Conservation (phyloP, 176 grass and related monocot species). For the Oryza longistaminata region DNA sequence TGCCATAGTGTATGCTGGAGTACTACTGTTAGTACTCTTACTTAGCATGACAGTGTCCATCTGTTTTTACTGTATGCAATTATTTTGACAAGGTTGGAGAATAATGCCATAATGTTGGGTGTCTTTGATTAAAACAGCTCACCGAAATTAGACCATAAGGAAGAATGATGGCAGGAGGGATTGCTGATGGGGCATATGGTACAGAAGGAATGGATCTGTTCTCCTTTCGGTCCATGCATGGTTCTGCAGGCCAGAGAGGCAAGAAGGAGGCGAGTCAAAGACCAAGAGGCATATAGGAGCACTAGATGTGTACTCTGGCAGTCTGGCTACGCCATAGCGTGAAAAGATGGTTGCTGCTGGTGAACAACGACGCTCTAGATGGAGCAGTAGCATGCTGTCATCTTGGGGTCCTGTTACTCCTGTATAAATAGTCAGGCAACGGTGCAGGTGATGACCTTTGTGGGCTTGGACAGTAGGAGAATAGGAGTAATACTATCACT, state of each 20-base stretch:
- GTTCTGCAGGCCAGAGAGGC: background rate
- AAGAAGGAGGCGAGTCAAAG: slow-evolving; percentile 17
- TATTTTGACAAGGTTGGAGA: background rate
- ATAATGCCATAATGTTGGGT: background rate
- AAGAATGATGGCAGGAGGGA: background rate
- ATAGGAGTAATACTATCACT: background rate
- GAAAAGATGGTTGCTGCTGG: slow-evolving; percentile 9
- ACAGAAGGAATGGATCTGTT: background rate
- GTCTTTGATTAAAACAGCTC: background rate
- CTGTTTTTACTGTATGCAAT: background rate
- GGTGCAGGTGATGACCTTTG: background rate
- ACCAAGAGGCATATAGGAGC: background rate
- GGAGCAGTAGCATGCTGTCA: background rate
- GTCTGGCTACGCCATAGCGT: background rate
- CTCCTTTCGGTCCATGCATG: background rate
- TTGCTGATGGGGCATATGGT: background rate
- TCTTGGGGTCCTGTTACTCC: background rate
- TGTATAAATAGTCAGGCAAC: slow-evolving; percentile 12
- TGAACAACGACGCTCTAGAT: slow-evolving; percentile 1
- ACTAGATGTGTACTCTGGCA: background rate
- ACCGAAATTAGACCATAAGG: background rate
- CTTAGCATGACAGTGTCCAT: background rate
- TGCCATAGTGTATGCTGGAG: background rate
- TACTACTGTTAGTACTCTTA: background rate
- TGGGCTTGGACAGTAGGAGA: background rate